Base-by-base conservation (phyloP, 805 yeast genomes). In the Saturnispora sanitii region DNA sequence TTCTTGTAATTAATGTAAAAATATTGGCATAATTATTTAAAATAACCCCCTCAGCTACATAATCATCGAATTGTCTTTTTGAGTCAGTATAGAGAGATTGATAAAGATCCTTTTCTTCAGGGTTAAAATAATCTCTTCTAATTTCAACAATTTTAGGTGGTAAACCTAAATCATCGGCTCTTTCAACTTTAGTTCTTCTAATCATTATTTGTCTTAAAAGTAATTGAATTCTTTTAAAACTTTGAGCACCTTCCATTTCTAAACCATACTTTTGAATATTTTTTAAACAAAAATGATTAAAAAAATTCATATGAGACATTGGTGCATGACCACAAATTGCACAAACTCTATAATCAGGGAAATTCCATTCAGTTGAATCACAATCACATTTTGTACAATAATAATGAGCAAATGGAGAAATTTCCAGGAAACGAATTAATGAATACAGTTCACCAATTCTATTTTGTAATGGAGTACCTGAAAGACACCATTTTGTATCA, bases 361-460 rank as follows among this genome's bases (percentile, higher is more conserved):
- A 90, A 43, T 69, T 67, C 99, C 99, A 92, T 39, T 80, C 82
- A 21, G 72, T 69, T 12, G 90, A 80, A 12, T 70, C 64, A 59
- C 99, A 92, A 3, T 78, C 82, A 65, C 98, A 92, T 55, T 79
- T 81, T n/a, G 94, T 84, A 65, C 99, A 92, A 52, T 77, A 90
- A 61, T 92, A 92, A 42, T 77, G 71, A 48, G 90, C 81, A 59
- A 86, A 88, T 8, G 99, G 99, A 36, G 77, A 75, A 29, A 90
- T 68, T 49, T 80, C 75, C 62, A 92, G 61, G 55, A 86, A 92
- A 52, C 97, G 68, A 43, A 92, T 81, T 55, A 92, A 64, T 1
- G 97, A 88, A 60, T 92, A 92, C 68, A 92, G 73, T 64, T 92
- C 99, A 33, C 98, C 98, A 54, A 92, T 88, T 47, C 97, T 70